Conservation (phyloP, 352 stramenopile species). For the Pythium vanterpoolii region DNA sequence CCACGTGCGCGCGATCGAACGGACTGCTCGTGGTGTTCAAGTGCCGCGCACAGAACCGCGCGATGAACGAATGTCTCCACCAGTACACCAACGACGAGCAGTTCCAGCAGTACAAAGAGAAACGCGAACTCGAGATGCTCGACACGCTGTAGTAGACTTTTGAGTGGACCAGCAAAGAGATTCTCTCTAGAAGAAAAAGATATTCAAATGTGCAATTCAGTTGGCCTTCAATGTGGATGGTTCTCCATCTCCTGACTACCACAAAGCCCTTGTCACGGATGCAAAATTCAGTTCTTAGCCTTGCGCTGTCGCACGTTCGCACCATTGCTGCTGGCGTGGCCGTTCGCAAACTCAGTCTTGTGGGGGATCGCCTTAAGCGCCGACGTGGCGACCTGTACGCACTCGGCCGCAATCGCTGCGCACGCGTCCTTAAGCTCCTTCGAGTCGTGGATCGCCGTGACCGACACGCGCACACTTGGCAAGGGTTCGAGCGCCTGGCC, state of each 20-base stretch:
- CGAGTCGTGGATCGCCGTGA: conserved; percentile 64
- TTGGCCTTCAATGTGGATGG: too few species aligned
- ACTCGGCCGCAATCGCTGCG: conserved; percentile 55
- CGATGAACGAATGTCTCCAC: conserved; percentile 78
- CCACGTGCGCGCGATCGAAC: conserved; percentile 61
- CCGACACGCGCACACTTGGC: conserved; percentile 69
- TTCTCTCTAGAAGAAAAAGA: background rate
- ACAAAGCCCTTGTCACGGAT: too few species aligned
- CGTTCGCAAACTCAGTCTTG: conserved; percentile 14
- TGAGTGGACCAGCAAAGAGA: background rate
- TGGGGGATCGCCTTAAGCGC: conserved; percentile 32
- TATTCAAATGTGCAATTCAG: background rate
- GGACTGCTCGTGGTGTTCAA: conserved; percentile 69
- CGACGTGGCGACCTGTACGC: conserved; percentile 47
- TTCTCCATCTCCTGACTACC: too few species aligned
- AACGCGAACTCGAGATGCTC: conserved; percentile 53
- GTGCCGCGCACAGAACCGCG: conserved; percentile 68
- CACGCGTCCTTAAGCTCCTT: conserved; percentile 57
- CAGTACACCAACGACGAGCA: conserved; percentile 76
- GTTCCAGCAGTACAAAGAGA: conserved; percentile 65
- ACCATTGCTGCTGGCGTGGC: conserved; percentile 7
- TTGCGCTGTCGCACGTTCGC: conserved; percentile 43
- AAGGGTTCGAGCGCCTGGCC: conserved; percentile 55
- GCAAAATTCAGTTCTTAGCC: conserved; percentile 24
- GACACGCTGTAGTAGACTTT: conserved; percentile 6